phyloP scores from a whole-genome alignment of 129 eudicot species.

The Flaveria sonorensis region DNA sequence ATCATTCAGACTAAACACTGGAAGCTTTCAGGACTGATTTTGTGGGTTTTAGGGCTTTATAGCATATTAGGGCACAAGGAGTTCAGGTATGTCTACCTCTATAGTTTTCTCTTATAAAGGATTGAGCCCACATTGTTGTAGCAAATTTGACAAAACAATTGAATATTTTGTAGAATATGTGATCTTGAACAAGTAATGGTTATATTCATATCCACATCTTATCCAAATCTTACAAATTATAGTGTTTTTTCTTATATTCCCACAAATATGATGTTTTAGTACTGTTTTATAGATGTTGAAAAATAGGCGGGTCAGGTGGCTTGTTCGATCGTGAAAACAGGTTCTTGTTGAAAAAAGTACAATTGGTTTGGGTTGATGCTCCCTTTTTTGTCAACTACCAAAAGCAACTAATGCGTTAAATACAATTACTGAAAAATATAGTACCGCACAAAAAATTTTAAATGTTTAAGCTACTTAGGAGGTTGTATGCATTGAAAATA shows the following conservation, averaged over 20 bases:
- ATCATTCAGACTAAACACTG: slow-evolving; percentile 62
- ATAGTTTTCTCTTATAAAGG: neutral
- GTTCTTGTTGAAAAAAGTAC: neutral
- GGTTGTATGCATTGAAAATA: neutral
- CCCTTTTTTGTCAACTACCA: neutral
- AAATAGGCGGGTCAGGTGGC: neutral
- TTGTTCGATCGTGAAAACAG: neutral
- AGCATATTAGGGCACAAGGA: slow-evolving; percentile 94
- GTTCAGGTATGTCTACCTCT: slow-evolving; percentile 63
- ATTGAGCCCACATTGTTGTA: neutral
- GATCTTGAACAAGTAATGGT: neutral
- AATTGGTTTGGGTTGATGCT: neutral
- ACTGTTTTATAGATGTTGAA: neutral
- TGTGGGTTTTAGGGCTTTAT: slow-evolving; percentile 82
- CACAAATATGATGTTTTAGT: neutral
- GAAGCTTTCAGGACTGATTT: slow-evolving; percentile 84
- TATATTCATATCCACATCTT: neutral
- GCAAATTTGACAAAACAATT: neutral
- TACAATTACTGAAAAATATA: neutral
- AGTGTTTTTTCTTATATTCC: neutral
- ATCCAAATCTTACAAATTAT: neutral
- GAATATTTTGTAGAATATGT: neutral
- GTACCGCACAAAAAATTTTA: neutral
- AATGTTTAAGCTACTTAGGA: neutral
- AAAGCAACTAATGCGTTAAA: neutral